phyloP scores from a whole-genome alignment of 768 basidiomycete genomes.

The Austroboletus eburneus region DNA sequence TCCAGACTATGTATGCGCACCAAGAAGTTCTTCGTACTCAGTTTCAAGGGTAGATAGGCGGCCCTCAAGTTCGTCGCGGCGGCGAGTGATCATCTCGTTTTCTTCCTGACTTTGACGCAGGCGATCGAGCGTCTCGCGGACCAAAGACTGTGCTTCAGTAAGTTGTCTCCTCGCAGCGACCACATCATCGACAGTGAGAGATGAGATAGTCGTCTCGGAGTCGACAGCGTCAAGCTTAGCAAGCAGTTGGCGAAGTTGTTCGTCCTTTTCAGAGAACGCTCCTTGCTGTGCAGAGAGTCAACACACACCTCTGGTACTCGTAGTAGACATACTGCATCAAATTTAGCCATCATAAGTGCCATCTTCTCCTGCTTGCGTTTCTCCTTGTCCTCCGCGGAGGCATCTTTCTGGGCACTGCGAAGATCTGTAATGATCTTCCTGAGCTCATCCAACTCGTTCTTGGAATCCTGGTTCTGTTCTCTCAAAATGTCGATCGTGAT shows the following conservation, averaged over 20 bases:
- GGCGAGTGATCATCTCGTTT: slow-evolving; percentile 74
- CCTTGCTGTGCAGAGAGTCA: slow-evolving; percentile 56
- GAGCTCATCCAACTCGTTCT: slow-evolving; percentile 85
- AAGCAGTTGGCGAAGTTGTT: slow-evolving; percentile 81
- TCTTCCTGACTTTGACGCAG: slow-evolving; percentile 90
- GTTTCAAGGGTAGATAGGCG: slow-evolving; percentile 78
- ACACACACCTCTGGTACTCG: not conserved
- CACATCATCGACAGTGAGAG: slow-evolving; percentile 72
- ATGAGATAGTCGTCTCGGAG: slow-evolving; percentile 46
- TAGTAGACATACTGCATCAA: slow-evolving; percentile 71
- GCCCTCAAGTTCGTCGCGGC: slow-evolving; percentile 84
- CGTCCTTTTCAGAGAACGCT: slow-evolving; percentile 94
- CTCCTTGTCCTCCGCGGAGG: slow-evolving; percentile 93
- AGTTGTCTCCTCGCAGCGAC: slow-evolving; percentile 82
- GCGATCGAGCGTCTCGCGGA: slow-evolving; percentile 87
- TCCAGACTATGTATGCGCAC: slow-evolving; percentile 41
- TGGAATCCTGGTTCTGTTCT: slow-evolving; percentile 87
- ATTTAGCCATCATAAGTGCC: slow-evolving; percentile 99
- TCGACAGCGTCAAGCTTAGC: slow-evolving; percentile 83
- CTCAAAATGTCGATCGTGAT: slow-evolving; percentile 94
- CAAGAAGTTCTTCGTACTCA: slow-evolving; percentile 96
- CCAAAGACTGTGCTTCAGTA: slow-evolving; percentile 78
- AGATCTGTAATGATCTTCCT: slow-evolving; percentile 74
- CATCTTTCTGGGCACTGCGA: slow-evolving; percentile 77
- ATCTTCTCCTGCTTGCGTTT: slow-evolving; percentile 99